Percentiles rank a stretch among this genome's conserved stretches.
These are phyloP conservation scores for Apiospora arundinis DNA, from an alignment of 2,329 filamentous ascomycete species.

Conservation along the genomic window DNA sequence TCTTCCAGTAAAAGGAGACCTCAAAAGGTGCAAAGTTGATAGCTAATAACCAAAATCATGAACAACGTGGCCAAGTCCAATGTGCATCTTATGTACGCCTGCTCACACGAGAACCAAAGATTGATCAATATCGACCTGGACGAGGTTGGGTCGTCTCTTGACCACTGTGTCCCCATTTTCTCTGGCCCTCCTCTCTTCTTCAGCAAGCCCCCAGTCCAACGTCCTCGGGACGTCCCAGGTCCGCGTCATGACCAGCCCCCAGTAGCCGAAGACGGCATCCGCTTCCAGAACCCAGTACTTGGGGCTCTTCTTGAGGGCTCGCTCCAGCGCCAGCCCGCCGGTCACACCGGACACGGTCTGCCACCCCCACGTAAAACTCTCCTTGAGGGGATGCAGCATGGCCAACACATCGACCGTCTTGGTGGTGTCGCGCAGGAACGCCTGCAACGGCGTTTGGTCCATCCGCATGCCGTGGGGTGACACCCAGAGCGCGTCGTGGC, in stretches of 20 bases:
- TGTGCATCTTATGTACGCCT: neutral
- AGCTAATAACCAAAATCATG: no score
- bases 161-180: neutral
- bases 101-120: neutral
- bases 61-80: no score
- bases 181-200: neutral
- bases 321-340: constrained; percentile 24
- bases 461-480: constrained; percentile 26
- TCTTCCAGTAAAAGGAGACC: no score
- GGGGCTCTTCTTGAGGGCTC: constrained; percentile 6
- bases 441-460: constrained; percentile 1
- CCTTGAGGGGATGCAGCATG: constrained; percentile 28
- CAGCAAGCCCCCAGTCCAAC: constrained; percentile 9
- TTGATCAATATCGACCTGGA: neutral
- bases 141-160: neutral
- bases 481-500: constrained; percentile 25
- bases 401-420: constrained; percentile 21
- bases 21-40: no score
- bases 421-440: constrained; percentile 22
- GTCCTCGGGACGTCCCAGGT: neutral
- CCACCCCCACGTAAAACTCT: constrained; percentile 21
- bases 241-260: neutral
- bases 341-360: constrained; percentile 10
- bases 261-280: constrained; percentile 20
- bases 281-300: constrained; percentile 26